Evolutionary conservation across 2,329 filamentous ascomycete genomes (phyloP), one percentile per base, ranked within the genome.

Genomic region (Aspergillus chevalieri): DNA sequence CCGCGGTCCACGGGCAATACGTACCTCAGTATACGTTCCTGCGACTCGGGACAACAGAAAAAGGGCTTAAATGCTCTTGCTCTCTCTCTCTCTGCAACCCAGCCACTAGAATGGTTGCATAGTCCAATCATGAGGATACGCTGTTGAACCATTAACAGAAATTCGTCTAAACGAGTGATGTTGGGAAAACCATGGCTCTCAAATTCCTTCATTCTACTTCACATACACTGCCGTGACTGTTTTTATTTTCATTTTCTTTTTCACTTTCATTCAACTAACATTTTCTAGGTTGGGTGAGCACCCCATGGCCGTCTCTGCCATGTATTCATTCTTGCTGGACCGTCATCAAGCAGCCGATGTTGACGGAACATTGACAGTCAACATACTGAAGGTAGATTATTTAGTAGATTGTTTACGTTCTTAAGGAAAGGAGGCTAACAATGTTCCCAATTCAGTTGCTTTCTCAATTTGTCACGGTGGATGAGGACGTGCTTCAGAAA

Each of bases 401-500:
- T 28, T 33, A 4, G 19, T 9, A 26, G n/a, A 19, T 12, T 7
- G 10, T 8, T 48, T 26, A 6, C n/a, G 15, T 22, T 33, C 6
- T 12, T 19, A 19, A 22, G 7, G 17, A 41, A 41, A 21, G 38
- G n/a, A 19, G 17, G 39, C 44, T 41, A 14, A 44, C 19, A 19
- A 49, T 64, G 71, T 51, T 70, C 50, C 10, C 5, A 46, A 36
- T 53, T 24, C 30, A 82, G 73, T 66, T 83, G 43, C 72, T 84
- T 57, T 67, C 73, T 24, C 72, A 72, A 41, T 82, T 80, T 53
- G 74, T 74, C 12, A 83, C 79, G 6, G 70, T 84, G 57, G 81
- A 79, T 49, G 75, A 76, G 51, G 77, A 80, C 45, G 73, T 78
- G 44, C 69, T 84, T 21, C 77, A 81, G 56, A 81, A 80, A 60